These are phyloP conservation scores for Omphalotus guepiniiformis DNA, from an alignment of 768 basidiomycete genomes.

Conservation along the genomic window DNA sequence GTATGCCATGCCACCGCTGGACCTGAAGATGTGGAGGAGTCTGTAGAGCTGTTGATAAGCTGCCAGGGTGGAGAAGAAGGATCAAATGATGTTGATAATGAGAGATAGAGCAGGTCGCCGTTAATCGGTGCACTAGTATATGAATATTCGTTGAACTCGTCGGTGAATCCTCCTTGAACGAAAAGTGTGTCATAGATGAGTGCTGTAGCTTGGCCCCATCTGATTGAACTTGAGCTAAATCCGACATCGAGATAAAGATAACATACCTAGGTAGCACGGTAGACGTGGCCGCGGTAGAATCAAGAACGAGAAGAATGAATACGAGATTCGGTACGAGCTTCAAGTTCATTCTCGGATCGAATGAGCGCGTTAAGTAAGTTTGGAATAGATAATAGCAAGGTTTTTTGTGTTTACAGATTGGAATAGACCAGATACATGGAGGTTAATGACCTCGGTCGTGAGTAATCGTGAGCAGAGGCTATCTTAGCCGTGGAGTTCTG, in stretches of 20 bases:
- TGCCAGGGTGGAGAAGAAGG: conserved; percentile 67
- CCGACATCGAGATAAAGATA: not conserved
- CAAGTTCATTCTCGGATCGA: not conserved
- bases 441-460: conserved; percentile 6
- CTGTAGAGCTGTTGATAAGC: conserved; percentile 44
- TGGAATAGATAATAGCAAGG: not conserved
- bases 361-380: no score
- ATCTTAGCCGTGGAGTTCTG: no score
- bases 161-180: conserved; percentile 80
- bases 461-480: conserved; percentile 9
- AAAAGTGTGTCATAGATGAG: conserved; percentile 57
- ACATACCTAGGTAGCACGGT: conserved; percentile 2
- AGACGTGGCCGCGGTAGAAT: not conserved
- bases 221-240: conserved; percentile 22
- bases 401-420: not conserved
- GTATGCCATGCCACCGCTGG: conserved; percentile 80
- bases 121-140: conserved; percentile 74
- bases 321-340: not conserved
- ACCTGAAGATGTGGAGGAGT: conserved; percentile 41
- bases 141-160: conserved; percentile 59
- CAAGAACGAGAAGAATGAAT: not conserved
- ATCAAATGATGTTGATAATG: conserved; percentile 56
- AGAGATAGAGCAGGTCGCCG: conserved; percentile 67
- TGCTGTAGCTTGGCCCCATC: conserved; percentile 81
- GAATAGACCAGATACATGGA: not conserved